A percentile compares a stretch with the other conserved stretches of the same genome.
Evolutionary conservation across 2,329 filamentous ascomycete species (phyloP).

Genomic region (Pseudogymnoascus sp.): DNA sequence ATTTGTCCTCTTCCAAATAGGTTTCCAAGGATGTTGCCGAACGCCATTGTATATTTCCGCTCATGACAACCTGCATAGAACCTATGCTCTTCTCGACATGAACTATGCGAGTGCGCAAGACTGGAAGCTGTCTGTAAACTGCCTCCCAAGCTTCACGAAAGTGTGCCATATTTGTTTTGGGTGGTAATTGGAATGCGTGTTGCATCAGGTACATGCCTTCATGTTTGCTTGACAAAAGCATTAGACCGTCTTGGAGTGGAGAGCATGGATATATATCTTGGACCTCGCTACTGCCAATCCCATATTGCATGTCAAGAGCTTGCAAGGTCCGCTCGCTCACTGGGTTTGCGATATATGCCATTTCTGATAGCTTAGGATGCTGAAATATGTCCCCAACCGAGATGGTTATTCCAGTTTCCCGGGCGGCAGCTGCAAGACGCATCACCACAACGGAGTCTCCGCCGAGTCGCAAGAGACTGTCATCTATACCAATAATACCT

Average conservation of each 20-base stretch:
- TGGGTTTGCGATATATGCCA: neutral
- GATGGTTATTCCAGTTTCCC: neutral
- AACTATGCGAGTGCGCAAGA: slow-evolving; percentile 15
- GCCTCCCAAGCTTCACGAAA: slow-evolving; percentile 17
- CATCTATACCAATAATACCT: slow-evolving; percentile 29
- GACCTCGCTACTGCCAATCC: slow-evolving; percentile 12
- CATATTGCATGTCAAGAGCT: neutral
- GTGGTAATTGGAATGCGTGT: slow-evolving; percentile 17
- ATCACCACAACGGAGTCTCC: slow-evolving; percentile 42
- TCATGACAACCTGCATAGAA: neutral
- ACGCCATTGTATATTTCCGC: neutral
- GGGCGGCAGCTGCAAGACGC: slow-evolving; percentile 28
- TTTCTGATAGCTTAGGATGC: neutral
- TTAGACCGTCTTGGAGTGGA: slow-evolving; percentile 31
- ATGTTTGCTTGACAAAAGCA: slow-evolving; percentile 29
- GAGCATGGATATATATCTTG: slow-evolving; percentile 33
- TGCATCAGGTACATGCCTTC: slow-evolving; percentile 30
- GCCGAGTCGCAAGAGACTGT: slow-evolving; percentile 39
- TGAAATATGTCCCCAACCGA: slow-evolving; percentile 11
- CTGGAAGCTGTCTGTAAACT: slow-evolving; percentile 4
- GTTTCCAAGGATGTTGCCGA: neutral
- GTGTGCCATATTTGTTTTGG: slow-evolving; percentile 15
- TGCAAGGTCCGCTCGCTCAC: neutral
- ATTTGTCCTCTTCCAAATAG: neutral
- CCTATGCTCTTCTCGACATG: slow-evolving; percentile 10